phyloP scores from a whole-genome alignment of 2,329 filamentous ascomycete species.

The Pseudogymnoascus sp. region DNA sequence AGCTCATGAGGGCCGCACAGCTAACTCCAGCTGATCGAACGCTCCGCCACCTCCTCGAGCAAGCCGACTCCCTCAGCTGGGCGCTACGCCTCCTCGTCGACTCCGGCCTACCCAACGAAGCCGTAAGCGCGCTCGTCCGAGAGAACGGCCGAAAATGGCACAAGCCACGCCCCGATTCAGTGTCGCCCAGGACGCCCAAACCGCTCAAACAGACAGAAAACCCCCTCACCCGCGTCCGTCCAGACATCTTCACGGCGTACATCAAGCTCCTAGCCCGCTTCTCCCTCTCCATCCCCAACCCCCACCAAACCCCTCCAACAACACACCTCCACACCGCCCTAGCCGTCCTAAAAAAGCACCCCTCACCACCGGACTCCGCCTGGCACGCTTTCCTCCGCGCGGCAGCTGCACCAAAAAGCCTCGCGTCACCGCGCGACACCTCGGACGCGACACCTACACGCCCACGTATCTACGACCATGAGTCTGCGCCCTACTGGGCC shows the following conservation, averaged over 20 bases:
- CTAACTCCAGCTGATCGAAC: not conserved
- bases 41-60: not conserved
- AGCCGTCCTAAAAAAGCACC: not conserved
- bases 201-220: slow-evolving; percentile 34
- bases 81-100: not conserved
- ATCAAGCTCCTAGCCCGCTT: no score
- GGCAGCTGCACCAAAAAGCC: slow-evolving; percentile 14
- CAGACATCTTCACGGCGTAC: slow-evolving; percentile 37
- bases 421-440: not conserved
- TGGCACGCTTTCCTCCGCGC: not conserved
- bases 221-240: slow-evolving; percentile 21
- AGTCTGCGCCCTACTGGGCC: slow-evolving; percentile 8
- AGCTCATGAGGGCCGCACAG: slow-evolving; percentile 38
- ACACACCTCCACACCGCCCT: not conserved
- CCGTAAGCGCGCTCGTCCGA: not conserved
- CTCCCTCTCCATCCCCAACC: no score
- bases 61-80: not conserved
- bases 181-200: no score
- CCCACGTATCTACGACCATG: not conserved
- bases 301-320: no score
- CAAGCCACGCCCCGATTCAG: slow-evolving; percentile 23
- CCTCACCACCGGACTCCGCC: not conserved
- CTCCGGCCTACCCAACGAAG: not conserved
- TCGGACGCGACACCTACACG: not conserved
- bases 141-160: not conserved